Conservation (phyloP, 306 rosid species). For the Trichosanthes cucumerina region DNA sequence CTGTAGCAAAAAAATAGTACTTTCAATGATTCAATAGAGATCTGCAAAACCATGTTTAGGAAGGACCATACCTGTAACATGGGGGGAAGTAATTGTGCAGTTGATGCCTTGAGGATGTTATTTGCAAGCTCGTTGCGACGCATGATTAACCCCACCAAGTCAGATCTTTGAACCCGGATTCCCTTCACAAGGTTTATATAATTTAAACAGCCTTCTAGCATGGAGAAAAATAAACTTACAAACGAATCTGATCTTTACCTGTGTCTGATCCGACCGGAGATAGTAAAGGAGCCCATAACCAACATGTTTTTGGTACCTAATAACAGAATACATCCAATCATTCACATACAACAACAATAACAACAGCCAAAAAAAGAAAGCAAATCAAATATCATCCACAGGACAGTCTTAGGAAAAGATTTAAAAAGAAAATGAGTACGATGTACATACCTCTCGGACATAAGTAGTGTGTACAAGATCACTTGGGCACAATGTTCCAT, state of each 20-base stretch:
- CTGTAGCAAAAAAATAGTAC: constrained; percentile 33
- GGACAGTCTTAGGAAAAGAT: neutral
- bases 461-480: constrained; percentile 68
- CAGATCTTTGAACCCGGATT: constrained; percentile 64
- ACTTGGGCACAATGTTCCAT: constrained; percentile 89
- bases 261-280: constrained; percentile 76
- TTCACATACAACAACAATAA: neutral
- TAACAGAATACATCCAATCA: neutral
- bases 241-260: constrained; percentile 28
- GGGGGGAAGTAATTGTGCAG: constrained; percentile 62
- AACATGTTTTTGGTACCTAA: constrained; percentile 64
- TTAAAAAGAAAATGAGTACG: neutral
- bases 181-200: constrained; percentile 39
- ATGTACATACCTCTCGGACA: constrained; percentile 75
- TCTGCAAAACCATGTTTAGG: constrained; percentile 12
- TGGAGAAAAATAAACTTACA: constrained; percentile 9
- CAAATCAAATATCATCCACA: neutral
- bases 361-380: neutral
- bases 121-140: constrained; percentile 85
- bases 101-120: constrained; percentile 66
- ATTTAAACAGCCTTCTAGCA: constrained; percentile 14
- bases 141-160: constrained; percentile 79
- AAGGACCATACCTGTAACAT: constrained; percentile 49
- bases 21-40: constrained; percentile 10
- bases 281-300: constrained; percentile 82